Evolutionary conservation across 2,329 filamentous ascomycete species (phyloP).

Genomic region (Alternaria sp.): DNA sequence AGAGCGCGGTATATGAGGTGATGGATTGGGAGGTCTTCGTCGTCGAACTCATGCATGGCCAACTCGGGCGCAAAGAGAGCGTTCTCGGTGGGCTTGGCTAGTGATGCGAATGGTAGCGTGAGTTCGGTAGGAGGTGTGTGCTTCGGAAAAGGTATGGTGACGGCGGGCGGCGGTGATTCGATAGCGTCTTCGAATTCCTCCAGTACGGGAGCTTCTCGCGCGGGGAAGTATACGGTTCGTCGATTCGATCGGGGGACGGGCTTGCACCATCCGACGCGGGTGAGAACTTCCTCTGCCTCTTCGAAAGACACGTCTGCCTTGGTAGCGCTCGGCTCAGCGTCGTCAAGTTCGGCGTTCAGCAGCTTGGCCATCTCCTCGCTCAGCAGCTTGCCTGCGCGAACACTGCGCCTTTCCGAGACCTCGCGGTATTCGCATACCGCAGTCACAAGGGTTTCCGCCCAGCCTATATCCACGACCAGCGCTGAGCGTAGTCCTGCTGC

Average conservation of each 20-base stretch:
- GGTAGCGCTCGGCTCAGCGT: constrained; percentile 29
- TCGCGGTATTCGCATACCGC: constrained; percentile 91
- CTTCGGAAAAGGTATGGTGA: constrained; percentile 43
- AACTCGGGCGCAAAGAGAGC: constrained; percentile 70
- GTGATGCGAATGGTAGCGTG: constrained; percentile 69
- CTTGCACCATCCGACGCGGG: constrained; percentile 78
- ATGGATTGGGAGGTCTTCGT: constrained; percentile 82
- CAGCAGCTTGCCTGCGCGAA: constrained; percentile 76
- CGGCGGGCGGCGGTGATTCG: constrained; percentile 39
- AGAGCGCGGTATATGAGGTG: constrained; percentile 78
- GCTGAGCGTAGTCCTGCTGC: constrained; percentile 86
- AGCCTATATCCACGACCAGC: constrained; percentile 87
- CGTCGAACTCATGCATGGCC: constrained; percentile 71
- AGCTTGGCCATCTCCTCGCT: constrained; percentile 72
- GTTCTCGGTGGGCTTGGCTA: constrained; percentile 77
- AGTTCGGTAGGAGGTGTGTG: constrained; percentile 58
- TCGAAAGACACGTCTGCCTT: constrained; percentile 62
- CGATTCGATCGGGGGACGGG: constrained; percentile 37
- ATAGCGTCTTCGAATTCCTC: constrained; percentile 53
- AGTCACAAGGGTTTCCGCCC: constrained; percentile 86
- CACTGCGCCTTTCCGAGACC: constrained; percentile 71
- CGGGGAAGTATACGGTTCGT: constrained; percentile 41
- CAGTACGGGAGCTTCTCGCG: constrained; percentile 47
- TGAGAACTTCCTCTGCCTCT: constrained; percentile 80
- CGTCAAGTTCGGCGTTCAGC: constrained; percentile 57